Percentiles rank a stretch among this genome's conserved stretches.
These are phyloP conservation scores for Schwanniomyces yamadae DNA, from an alignment of 805 yeast genomes.

Conservation along the genomic window DNA sequence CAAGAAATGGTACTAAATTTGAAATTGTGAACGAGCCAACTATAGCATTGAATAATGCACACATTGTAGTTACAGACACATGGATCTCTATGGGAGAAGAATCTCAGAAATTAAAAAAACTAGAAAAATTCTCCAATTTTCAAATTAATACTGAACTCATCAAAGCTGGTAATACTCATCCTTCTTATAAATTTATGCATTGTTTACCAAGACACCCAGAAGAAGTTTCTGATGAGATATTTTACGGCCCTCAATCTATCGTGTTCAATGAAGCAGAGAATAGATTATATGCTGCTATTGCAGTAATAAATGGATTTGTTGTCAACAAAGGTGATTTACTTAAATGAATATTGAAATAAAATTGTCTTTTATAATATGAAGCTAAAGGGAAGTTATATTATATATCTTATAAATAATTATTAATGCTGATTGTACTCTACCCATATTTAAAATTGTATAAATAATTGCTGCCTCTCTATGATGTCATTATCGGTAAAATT, in stretches of 20 bases:
- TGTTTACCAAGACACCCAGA: constrained; percentile 90
- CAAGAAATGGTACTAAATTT: constrained; percentile 50
- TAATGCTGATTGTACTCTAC: too few species aligned
- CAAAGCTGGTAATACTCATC: constrained; percentile 51
- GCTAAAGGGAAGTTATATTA: too few species aligned
- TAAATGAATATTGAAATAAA: background rate
- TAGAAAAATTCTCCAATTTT: constrained; percentile 77
- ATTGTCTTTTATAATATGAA: background rate
- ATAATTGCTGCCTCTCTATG: constrained; percentile 12
- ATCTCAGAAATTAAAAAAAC: constrained; percentile 59
- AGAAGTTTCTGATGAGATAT: constrained; percentile 87
- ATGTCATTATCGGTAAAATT: constrained; percentile 6
- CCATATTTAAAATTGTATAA: constrained; percentile 13
- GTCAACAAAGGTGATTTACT: constrained; percentile 62
- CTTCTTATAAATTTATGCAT: constrained; percentile 85
- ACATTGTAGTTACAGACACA: constrained; percentile 86
- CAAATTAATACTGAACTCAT: constrained; percentile 70
- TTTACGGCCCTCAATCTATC: constrained; percentile 68
- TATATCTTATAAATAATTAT: background rate
- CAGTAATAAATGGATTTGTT: constrained; percentile 82
- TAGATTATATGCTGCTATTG: constrained; percentile 88
- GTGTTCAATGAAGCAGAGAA: constrained; percentile 93
- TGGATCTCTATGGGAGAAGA: constrained; percentile 97
- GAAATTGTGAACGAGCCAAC: constrained; percentile 63
- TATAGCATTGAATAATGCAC: constrained; percentile 66